Conservation (phyloP, 1,284 basidiomycete species). For the Chalciporus sp. region DNA sequence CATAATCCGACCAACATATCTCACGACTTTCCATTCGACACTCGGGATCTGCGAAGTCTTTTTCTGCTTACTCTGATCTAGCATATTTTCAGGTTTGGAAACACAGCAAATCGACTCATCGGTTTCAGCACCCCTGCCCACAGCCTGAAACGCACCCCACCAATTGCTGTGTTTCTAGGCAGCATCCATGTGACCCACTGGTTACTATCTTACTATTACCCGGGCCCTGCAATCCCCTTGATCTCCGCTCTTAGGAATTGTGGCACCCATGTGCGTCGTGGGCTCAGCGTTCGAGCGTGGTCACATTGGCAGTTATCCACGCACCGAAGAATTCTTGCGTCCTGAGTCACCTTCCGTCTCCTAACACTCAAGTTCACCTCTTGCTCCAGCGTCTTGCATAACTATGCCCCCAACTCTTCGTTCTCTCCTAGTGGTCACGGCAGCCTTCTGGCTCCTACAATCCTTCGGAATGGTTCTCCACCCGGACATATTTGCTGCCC, state of each 20-base stretch:
- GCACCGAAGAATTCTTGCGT: neutral
- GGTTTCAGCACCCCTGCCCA: neutral
- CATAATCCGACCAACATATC: no score
- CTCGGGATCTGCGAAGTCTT: no score
- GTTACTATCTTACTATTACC: neutral
- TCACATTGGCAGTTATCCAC: neutral
- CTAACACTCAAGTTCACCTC: no score
- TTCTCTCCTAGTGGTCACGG: neutral
- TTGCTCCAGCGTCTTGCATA: neutral
- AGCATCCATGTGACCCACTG: neutral
- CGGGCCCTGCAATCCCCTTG: neutral
- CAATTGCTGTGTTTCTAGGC: neutral
- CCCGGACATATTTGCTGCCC: constrained; percentile 7
- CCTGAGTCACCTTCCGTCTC: neutral
- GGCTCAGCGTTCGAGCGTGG: neutral
- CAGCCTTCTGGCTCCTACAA: neutral
- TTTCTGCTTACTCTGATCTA: no score
- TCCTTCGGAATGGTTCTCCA: constrained; percentile 3
- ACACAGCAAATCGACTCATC: no score
- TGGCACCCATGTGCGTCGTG: constrained; percentile 7
- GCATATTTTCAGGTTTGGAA: no score
- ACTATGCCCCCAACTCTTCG: constrained; percentile 11
- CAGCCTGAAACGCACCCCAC: neutral
- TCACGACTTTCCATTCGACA: no score
- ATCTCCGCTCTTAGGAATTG: constrained; percentile 8